Base-by-base conservation (phyloP, 805 yeast genomes). In the Yarrowia sp. region DNA sequence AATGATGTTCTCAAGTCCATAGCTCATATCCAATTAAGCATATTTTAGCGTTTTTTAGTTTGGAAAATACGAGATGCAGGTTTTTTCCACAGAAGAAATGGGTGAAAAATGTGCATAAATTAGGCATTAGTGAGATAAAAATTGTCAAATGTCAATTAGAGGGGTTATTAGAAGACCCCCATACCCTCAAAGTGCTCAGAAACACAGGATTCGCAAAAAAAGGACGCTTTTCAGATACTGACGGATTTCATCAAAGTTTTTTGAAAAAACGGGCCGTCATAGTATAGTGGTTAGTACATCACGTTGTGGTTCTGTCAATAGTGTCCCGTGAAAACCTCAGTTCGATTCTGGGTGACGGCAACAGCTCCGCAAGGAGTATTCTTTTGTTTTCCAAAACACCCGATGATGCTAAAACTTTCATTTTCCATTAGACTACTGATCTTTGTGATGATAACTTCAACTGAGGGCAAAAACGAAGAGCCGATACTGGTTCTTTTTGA, bases 271-370 rank as follows among this genome's bases (percentile, higher is more conserved):
- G 22, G 36, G 63, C 65, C 65, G 65, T 59, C 65, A 59, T 59
- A 59, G 65, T 59, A 59, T 59, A 59, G 65, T 59, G 65, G 65
- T 59, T 59, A 59, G 65, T 59, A 59, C 52, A 59, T 35, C 65
- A 32, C 65, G 65, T 59, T 59, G 65, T 59, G 65, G 65, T 45
- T 14, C 65, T 43, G 43, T 26, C 50, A 26, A 5, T 32, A 53
- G 32, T 38, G 46, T 35, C 41, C 65, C 65, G 65, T 59, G 65
- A 35, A 59, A 35, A 59, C 65, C 65, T 59, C 65, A 59, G 65
- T 59, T 59, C 65, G 65, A 59, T 59, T 59, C 65, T 59, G 65
- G 65, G 65, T 59, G 65, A 59, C 65, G 65, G 65, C 65, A 59
- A 22, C n/a, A 3, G 38, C 63, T 41, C 46, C 63, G 2, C 5